Evolutionary conservation across 805 yeast species (phyloP).

Genomic region (Cyberlindnera japonica): DNA sequence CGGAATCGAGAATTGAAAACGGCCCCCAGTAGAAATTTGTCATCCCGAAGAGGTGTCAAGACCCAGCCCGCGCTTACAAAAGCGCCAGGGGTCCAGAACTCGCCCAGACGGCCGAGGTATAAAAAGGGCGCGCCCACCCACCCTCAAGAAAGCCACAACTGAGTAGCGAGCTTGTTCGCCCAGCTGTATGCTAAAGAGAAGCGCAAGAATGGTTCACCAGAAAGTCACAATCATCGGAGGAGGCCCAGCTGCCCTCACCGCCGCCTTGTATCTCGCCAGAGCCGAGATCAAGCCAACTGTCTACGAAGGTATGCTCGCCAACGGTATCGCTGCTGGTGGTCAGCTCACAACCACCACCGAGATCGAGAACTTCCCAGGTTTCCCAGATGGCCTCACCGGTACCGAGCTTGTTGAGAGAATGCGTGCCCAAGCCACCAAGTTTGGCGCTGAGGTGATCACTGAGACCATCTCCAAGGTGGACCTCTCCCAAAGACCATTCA

Average conservation of each 20-base stretch:
- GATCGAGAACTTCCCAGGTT: conserved; percentile 98
- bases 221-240: conserved; percentile 89
- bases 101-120: background rate
- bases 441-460: conserved; percentile 92
- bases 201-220: conserved; percentile 68
- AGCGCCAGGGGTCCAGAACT: background rate
- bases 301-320: conserved; percentile 93
- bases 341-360: conserved; percentile 98
- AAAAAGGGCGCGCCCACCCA: background rate
- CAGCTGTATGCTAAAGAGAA: background rate
- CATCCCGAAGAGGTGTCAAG: too few relatives aligned
- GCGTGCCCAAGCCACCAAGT: conserved; percentile 82
- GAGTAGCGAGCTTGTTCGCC: too few relatives aligned
- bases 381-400: conserved; percentile 91
- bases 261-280: conserved; percentile 94
- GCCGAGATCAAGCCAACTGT: conserved; percentile 93
- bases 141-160: too few relatives aligned
- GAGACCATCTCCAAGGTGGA: conserved; percentile 95
- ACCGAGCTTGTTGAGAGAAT: conserved; percentile 86
- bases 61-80: conserved; percentile 1
- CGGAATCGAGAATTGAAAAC: too few relatives aligned
- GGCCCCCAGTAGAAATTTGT: too few relatives aligned
- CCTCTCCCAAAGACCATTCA: conserved; percentile 83
- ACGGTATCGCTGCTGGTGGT: conserved; percentile 98
- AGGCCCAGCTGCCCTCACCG: conserved; percentile 99